Evolutionary conservation across 768 basidiomycete genomes (phyloP).

Genomic region (Scleroderma bovista): DNA sequence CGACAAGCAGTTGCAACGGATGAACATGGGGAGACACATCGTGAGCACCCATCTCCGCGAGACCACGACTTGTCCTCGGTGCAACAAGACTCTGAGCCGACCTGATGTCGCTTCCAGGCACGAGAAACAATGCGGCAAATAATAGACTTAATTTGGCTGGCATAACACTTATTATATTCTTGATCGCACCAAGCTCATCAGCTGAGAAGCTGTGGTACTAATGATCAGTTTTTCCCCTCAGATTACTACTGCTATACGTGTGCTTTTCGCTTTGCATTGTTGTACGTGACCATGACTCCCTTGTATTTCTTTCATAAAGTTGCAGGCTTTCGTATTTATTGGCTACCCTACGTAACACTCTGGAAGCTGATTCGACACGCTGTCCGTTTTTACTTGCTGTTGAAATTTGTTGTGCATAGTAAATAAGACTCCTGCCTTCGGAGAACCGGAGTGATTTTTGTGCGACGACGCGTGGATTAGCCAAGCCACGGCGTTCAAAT

Average conservation of each 20-base stretch:
- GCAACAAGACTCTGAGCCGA: conserved; percentile 18
- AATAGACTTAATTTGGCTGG: neutral
- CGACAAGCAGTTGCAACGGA: conserved; percentile 19
- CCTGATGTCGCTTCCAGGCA: conserved; percentile 24
- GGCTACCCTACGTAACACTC: neutral
- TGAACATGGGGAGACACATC: conserved; percentile 26
- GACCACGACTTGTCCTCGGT: conserved; percentile 18
- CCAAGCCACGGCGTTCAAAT: no score
- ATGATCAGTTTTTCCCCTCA: neutral
- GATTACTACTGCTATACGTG: neutral
- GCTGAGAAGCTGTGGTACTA: neutral
- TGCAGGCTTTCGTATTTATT: neutral
- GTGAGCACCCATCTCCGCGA: conserved; percentile 24
- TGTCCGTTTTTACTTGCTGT: neutral
- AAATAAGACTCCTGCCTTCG: neutral
- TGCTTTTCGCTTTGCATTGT: neutral
- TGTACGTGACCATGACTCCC: neutral
- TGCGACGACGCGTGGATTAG: neutral
- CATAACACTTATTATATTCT: neutral
- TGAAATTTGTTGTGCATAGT: neutral
- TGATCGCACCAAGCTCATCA: neutral
- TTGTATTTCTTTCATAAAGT: neutral
- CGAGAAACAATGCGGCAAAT: conserved; percentile 17
- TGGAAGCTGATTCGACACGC: neutral
- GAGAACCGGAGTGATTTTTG: neutral